Base-by-base conservation (phyloP, 2,329 filamentous ascomycete species). In the Penicillium sp. region DNA sequence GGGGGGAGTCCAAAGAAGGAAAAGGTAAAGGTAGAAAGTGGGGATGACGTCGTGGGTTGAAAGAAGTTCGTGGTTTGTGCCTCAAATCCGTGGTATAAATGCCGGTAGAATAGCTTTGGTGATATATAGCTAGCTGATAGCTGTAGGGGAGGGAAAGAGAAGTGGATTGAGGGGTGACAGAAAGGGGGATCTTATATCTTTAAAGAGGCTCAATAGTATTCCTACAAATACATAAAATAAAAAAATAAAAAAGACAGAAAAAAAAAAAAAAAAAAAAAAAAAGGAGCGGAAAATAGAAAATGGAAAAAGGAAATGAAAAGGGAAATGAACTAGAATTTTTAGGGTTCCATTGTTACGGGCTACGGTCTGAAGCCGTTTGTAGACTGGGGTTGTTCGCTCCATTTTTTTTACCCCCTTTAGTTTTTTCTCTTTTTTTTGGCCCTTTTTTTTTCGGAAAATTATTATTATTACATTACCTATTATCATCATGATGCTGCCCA, bases 321-420 rank as follows among this genome's bases (percentile, higher is more conserved):
- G 48, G 54, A 53, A 56, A 66, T 29, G 51, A 42, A 56, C 50
- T 59, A 55, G 54, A 54, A 58, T 48, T 58, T 58, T 61, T 61
- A 63, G 62, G 58, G 58, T 61, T 63, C 56, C 58, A 61, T 62
- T 59, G 52, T 58, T 61, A 60, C 56, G 51, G 50, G 54, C 48
- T 45, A 54, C 31, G 48, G 48, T 53, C 51, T 48, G 54, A 48
- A 44, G 44, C 54, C 54, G 61, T 64, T 62, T 56, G 54, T 57
- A 43, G 46, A 50, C 56, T 40, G 54, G 56, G 56, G 53, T 55
- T 52, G 48, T 56, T 52, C 51, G 47, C 48, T 56, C 45, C 39
- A 49, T 51, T 51, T 55, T 55, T 49, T 49, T 52, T 19, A 51
- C 34, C 31, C 48, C 28, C 29, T 40, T 29, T 33, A 21, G 39